Base-by-base conservation (phyloP, 1,139 yeast genomes). In the Diutina sp. region DNA sequence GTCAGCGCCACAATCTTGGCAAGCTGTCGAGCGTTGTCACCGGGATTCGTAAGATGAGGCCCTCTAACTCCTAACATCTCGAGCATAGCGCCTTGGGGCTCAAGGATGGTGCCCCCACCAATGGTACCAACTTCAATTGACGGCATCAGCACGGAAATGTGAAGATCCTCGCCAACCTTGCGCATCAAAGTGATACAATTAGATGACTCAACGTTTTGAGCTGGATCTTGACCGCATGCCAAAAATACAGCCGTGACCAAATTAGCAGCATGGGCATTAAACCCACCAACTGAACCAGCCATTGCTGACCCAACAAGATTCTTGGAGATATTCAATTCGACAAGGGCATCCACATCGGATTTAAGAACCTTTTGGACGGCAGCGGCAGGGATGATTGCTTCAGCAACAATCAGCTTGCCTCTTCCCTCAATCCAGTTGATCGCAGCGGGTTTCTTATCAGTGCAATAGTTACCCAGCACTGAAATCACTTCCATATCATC, bases 391-490 rank as follows among this genome's bases (percentile, higher is more conserved):
- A 95, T 80, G 58, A 85, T 79, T 9, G 98, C 97, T 68, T 91
- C 97, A n/a, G 99, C 99, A 60, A 93, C 98, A 64, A 93, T 90
- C 65, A 96, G 85, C 72, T 93, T 93, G 67, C 99, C 99, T 74
- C 99, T 87, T 56, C 99, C 99, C 72, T 95, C 98, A 65, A 93
- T 90, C 99, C 99, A 93, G 73, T 93, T 93, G 63, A 93, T 87
- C 25, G 99, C 98, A 45, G 98, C 97, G 12, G 99, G 90, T 72
- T 93, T 93, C 73, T 93, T 93, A 72, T 93, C 99, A 53, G 89
- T 89, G 78, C 99, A 93, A 76, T 89, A 93, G 75, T 95, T 93
- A 71, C 99, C 99, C 41, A 97, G 90, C 56, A 93, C 87, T 2
- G 98, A 89, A 57, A 93, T 84, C 58, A 95, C 82, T 60, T 81